Evolutionary conservation across 768 basidiomycete species (phyloP).

Genomic region (Tricholoma terreum): DNA sequence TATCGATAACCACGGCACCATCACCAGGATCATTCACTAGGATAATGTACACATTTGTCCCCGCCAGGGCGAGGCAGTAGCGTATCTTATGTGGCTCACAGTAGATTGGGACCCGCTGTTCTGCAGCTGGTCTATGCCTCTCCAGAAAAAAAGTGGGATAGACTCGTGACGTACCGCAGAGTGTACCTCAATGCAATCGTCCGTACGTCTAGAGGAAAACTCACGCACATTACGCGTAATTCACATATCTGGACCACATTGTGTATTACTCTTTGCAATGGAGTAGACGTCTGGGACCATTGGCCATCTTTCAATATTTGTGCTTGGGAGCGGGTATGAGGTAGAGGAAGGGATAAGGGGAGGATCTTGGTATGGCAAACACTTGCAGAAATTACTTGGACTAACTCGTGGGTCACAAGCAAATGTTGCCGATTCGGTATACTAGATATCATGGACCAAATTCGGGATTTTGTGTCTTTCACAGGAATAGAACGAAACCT

Average conservation of each 20-base stretch:
- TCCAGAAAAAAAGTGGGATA: neutral
- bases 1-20: conserved; percentile 18
- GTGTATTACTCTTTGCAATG: neutral
- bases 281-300: neutral
- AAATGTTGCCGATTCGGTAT: too few relatives aligned
- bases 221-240: neutral
- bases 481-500: too few relatives aligned
- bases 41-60: conserved; percentile 17
- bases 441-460: too few relatives aligned
- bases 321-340: neutral
- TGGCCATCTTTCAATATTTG: neutral
- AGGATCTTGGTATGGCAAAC: neutral
- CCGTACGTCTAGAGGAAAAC: neutral
- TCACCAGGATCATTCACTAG: conserved; percentile 27
- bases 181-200: neutral
- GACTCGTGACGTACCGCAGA: neutral
- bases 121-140: conserved; percentile 10
- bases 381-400: neutral
- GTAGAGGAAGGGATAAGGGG: neutral
- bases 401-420: too few relatives aligned
- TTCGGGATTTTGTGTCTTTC: too few relatives aligned
- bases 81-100: conserved; percentile 26
- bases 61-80: conserved; percentile 18
- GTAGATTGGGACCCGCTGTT: conserved; percentile 22
- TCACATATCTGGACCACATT: neutral